phyloP scores from a whole-genome alignment of 225 moss, liverwort and hornwort genomes.

The Sphagnum tenellum region DNA sequence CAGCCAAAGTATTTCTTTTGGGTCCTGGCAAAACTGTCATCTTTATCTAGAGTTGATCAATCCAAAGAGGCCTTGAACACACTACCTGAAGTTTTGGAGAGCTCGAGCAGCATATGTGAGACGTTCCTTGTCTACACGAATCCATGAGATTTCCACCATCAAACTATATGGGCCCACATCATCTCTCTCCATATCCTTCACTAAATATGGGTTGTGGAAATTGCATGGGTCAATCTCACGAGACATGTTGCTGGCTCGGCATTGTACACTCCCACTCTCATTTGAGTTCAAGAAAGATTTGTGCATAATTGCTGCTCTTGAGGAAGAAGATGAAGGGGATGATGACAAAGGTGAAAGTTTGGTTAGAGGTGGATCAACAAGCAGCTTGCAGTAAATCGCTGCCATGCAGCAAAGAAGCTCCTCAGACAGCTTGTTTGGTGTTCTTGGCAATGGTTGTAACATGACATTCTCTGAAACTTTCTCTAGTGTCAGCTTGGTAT shows the following conservation, averaged over 20 bases:
- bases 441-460: conserved; percentile 28
- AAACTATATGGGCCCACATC: conserved; percentile 42
- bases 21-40: no score
- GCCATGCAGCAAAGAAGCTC: conserved; percentile 86
- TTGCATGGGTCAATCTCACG: conserved; percentile 24
- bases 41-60: neutral
- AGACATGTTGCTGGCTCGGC: conserved; percentile 16
- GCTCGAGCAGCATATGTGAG: conserved; percentile 77
- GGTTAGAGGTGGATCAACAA: conserved; percentile 59
- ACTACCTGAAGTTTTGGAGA: conserved; percentile 66
- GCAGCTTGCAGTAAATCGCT: conserved; percentile 73
- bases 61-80: neutral
- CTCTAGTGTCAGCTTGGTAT: no score
- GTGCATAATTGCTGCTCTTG: conserved; percentile 17
- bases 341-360: conserved; percentile 39
- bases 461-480: neutral
- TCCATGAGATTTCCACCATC: conserved; percentile 93
- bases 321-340: conserved; percentile 34
- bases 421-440: conserved; percentile 72
- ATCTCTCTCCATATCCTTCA: conserved; percentile 24
- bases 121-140: conserved; percentile 85
- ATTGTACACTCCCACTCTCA: conserved; percentile 64
- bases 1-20: no score
- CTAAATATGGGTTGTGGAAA: conserved; percentile 21
- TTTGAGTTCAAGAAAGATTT: conserved; percentile 9